Evolutionary conservation across 305 asterid genomes (phyloP).

Genomic region (Rubia tinctorum): DNA sequence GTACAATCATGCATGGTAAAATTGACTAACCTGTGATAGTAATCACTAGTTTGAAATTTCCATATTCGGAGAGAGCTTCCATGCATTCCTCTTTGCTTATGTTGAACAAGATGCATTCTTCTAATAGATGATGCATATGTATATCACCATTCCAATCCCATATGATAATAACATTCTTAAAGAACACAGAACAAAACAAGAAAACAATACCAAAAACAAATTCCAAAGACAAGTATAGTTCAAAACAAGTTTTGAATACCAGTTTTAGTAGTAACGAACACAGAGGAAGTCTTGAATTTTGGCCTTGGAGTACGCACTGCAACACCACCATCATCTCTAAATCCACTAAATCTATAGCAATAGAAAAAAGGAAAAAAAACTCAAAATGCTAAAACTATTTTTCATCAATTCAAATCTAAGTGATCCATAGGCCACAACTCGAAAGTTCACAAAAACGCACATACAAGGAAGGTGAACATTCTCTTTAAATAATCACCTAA

Average conservation of each 20-base stretch:
- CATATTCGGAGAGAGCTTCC: constrained; percentile 91
- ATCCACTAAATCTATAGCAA: constrained; percentile 55
- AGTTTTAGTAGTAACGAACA: constrained; percentile 54
- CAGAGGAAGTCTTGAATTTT: constrained; percentile 58
- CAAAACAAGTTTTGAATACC: constrained; percentile 29
- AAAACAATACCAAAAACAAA: no score
- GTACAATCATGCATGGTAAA: neutral
- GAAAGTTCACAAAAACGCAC: no score
- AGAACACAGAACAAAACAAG: no score
- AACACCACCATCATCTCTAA: constrained; percentile 82
- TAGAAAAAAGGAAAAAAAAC: neutral
- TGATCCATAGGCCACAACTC: neutral
- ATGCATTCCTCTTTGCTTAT: constrained; percentile 89
- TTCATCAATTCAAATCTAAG: neutral
- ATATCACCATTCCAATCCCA: no score
- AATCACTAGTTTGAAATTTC: constrained; percentile 74
- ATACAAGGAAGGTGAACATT: no score
- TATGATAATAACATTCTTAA: no score
- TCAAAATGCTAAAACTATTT: neutral
- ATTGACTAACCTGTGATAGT: constrained; percentile 63
- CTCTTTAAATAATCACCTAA: neutral
- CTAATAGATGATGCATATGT: constrained; percentile 81
- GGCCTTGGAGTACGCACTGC: constrained; percentile 60
- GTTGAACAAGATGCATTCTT: no score
- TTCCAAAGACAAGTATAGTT: no score